A percentile compares a stretch with the other conserved stretches of the same genome.
phyloP scores from a whole-genome alignment of 2,329 filamentous ascomycete species.

The Pseudopyricularia javanii region DNA sequence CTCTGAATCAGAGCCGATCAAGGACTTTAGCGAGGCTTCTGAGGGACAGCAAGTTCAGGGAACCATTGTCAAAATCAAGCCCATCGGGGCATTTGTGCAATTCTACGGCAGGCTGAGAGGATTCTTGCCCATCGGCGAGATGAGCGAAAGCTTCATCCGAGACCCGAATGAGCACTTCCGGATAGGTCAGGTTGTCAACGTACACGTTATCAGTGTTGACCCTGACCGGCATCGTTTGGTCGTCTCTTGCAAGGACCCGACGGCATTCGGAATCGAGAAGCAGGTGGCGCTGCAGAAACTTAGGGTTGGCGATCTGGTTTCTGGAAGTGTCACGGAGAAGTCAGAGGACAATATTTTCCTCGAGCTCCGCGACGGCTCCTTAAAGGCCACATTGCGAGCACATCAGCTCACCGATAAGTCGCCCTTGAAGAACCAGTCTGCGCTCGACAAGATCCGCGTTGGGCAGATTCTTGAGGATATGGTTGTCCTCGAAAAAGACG shows the following conservation, averaged over 20 bases:
- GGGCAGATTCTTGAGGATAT: conserved; percentile 74
- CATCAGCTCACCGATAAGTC: conserved; percentile 81
- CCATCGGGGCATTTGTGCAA: conserved; percentile 74
- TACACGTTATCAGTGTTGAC: conserved; percentile 76
- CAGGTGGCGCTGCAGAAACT: conserved; percentile 67
- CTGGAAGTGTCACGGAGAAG: conserved; percentile 72
- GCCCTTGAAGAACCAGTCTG: conserved; percentile 60
- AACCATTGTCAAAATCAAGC: conserved; percentile 71
- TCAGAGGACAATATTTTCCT: conserved; percentile 64
- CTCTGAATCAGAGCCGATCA: conserved; percentile 70
- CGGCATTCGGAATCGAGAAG: conserved; percentile 61
- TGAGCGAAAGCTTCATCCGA: conserved; percentile 93
- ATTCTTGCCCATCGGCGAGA: conserved; percentile 87
- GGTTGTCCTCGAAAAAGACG: conserved; percentile 77
- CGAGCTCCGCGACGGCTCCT: conserved; percentile 58
- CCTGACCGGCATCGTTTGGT: conserved; percentile 58
- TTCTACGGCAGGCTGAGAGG: conserved; percentile 79
- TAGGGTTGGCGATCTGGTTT: conserved; percentile 60
- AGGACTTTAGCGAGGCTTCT: conserved; percentile 60
- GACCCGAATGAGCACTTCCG: conserved; percentile 85
- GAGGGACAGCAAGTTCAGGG: conserved; percentile 71
- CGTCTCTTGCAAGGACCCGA: conserved; percentile 87
- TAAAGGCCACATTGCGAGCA: conserved; percentile 67
- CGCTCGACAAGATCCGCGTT: conserved; percentile 69
- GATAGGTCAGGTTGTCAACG: conserved; percentile 78